Percentiles rank a stretch among this genome's conserved stretches.
Evolutionary conservation across 208 protist genomes (phyloP).

Genomic region (Leptomonas pyrrhocoris): DNA sequence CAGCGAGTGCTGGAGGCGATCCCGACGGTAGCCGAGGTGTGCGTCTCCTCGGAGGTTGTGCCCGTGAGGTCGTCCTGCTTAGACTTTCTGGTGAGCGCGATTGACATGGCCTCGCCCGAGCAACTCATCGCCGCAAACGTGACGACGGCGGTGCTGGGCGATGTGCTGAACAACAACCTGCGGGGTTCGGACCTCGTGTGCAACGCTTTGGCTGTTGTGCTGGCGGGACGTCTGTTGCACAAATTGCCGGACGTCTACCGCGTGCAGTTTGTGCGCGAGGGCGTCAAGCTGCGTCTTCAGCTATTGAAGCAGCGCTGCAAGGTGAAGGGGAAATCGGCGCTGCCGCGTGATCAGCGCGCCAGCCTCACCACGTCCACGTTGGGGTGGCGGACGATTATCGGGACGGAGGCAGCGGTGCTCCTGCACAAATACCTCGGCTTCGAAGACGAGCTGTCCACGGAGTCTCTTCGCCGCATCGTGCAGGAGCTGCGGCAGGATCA

Average conservation of each 20-base stretch:
- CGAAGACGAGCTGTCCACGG: constrained; percentile 44
- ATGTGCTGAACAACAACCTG: constrained; percentile 64
- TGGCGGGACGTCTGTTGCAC: constrained; percentile 64
- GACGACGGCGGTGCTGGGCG: constrained; percentile 42
- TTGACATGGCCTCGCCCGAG: constrained; percentile 50
- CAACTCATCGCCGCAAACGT: constrained; percentile 45
- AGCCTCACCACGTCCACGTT: constrained; percentile 18
- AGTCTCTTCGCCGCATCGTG: constrained; percentile 44
- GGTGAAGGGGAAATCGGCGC: constrained; percentile 14
- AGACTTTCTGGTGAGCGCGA: constrained; percentile 62
- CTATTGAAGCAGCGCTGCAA: constrained; percentile 38
- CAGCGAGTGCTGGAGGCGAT: constrained; percentile 54
- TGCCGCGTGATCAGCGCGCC: constrained; percentile 18
- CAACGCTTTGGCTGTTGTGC: constrained; percentile 57
- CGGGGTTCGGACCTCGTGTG: constrained; percentile 46
- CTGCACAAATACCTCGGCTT: constrained; percentile 36
- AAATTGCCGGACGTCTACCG: constrained; percentile 70
- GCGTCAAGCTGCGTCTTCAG: constrained; percentile 62
- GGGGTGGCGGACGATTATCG: constrained; percentile 53
- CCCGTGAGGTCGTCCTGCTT: constrained; percentile 46
- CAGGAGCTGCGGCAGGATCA: constrained; percentile 45
- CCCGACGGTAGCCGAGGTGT: constrained; percentile 60
- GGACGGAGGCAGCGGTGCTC: constrained; percentile 44
- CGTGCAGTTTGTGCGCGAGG: constrained; percentile 83
- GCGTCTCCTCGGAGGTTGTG: constrained; percentile 61